Conservation (phyloP, 805 yeast species). For the Suhomyces faveliae region DNA sequence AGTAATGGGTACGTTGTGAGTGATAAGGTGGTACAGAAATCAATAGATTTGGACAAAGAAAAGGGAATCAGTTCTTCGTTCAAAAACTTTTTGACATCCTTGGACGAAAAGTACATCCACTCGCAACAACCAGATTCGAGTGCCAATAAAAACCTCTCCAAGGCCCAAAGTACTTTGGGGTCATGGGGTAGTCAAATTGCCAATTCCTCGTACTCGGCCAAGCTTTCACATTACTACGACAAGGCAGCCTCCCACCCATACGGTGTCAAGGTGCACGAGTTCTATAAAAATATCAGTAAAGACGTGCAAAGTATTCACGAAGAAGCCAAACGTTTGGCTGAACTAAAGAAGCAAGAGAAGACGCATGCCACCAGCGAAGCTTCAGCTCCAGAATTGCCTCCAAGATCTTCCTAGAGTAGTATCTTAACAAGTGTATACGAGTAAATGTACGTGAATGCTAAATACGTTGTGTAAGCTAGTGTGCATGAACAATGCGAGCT, state of each 20-base stretch:
- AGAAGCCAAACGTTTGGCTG: constrained; percentile 72
- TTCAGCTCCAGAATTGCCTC: neutral
- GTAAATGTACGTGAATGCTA: too few species aligned
- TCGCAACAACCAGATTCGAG: constrained; percentile 51
- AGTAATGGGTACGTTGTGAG: constrained; percentile 70
- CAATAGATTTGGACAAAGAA: constrained; percentile 61
- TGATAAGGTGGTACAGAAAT: constrained; percentile 59
- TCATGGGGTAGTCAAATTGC: constrained; percentile 37
- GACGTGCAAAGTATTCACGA: constrained; percentile 65
- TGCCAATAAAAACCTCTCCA: constrained; percentile 30
- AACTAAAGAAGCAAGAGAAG: constrained; percentile 44
- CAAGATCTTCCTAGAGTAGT: neutral
- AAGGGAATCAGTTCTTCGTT: constrained; percentile 61
- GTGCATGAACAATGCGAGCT: too few species aligned
- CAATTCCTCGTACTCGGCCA: constrained; percentile 30
- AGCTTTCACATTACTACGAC: constrained; percentile 46
- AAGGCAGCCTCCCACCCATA: constrained; percentile 44
- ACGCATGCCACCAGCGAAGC: neutral
- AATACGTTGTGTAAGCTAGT: too few species aligned
- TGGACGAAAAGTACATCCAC: constrained; percentile 61
- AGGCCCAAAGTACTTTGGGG: constrained; percentile 27
- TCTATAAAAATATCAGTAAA: constrained; percentile 54
- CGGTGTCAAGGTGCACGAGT: constrained; percentile 61
- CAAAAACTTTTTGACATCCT: constrained; percentile 49
- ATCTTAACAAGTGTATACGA: neutral